A percentile compares a stretch with the other conserved stretches of the same genome.
phyloP scores from a whole-genome alignment of 129 eudicot genomes.

The Flaveria sonorensis region DNA sequence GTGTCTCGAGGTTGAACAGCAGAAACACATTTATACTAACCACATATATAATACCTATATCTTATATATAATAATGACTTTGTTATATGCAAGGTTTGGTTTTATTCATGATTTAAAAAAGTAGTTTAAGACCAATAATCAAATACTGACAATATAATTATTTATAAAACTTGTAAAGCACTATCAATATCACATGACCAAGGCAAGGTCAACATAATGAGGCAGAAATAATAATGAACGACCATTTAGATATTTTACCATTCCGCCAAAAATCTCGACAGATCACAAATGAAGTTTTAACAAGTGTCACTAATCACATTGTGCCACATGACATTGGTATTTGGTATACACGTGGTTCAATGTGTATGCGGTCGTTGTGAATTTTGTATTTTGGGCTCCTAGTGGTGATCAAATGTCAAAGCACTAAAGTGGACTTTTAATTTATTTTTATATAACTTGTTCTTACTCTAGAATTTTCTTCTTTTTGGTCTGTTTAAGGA shows the following conservation, averaged over 20 bases:
- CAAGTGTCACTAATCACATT: not conserved
- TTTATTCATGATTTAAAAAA: too few relatives aligned
- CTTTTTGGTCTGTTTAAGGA: slow-evolving; percentile 35
- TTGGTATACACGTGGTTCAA: slow-evolving; percentile 26
- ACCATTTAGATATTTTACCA: slow-evolving; percentile 14
- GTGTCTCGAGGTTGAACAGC: too few relatives aligned
- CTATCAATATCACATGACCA: slow-evolving; percentile 1
- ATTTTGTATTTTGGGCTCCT: slow-evolving; percentile 8
- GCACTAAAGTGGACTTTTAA: slow-evolving; percentile 37
- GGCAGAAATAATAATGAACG: not conserved
- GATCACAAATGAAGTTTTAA: not conserved
- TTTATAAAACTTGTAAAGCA: not conserved
- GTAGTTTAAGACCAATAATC: not conserved
- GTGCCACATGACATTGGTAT: not conserved
- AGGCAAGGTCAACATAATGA: not conserved
- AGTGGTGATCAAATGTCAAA: slow-evolving; percentile 33
- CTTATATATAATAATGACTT: too few relatives aligned
- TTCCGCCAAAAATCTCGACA: not conserved
- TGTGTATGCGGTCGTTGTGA: slow-evolving; percentile 16
- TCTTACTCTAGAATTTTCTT: slow-evolving; percentile 11
- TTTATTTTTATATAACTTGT: too few relatives aligned
- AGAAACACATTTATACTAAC: too few relatives aligned
- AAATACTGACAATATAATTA: not conserved
- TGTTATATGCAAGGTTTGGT: too few relatives aligned
- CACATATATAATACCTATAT: too few relatives aligned